A percentile compares a stretch with the other conserved stretches of the same genome.
Evolutionary conservation across 2,329 filamentous ascomycete species (phyloP).

Genomic region (Ophiocordyceps polyrhachis-furcata): DNA sequence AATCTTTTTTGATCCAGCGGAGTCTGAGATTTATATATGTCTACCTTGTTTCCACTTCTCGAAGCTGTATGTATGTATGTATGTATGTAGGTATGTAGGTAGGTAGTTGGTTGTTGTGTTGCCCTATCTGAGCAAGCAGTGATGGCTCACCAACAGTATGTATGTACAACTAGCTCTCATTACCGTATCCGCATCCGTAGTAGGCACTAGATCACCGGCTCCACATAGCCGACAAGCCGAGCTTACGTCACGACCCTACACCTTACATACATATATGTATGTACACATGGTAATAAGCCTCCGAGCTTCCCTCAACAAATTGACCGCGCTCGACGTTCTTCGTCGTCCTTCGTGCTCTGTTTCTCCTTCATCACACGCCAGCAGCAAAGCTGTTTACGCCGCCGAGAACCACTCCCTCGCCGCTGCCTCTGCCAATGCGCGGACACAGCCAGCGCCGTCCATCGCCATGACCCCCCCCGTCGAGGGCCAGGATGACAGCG

Average conservation of each 20-base stretch:
- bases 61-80: too few species aligned
- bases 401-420: neutral
- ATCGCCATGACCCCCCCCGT: conserved; percentile 3
- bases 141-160: too few species aligned
- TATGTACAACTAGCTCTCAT: too few species aligned
- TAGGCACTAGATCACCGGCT: too few species aligned
- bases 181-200: too few species aligned
- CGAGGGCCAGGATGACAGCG: conserved; percentile 2
- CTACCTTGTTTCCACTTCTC: too few species aligned
- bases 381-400: neutral
- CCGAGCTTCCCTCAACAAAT: neutral
- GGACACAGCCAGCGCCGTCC: neutral
- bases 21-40: too few species aligned
- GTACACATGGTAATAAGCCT: neutral
- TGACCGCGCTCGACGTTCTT: neutral
- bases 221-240: neutral
- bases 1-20: neutral
- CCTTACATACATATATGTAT: too few species aligned
- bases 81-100: too few species aligned
- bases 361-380: neutral
- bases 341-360: neutral
- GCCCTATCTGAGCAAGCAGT: too few species aligned
- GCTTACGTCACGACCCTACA: neutral
- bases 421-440: conserved; percentile 1
- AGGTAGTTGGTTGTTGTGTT: too few species aligned